Evolutionary conservation across 208 protist species (phyloP), one percentile per base, ranked within the genome.

Genomic region (Angomonas deanei): DNA sequence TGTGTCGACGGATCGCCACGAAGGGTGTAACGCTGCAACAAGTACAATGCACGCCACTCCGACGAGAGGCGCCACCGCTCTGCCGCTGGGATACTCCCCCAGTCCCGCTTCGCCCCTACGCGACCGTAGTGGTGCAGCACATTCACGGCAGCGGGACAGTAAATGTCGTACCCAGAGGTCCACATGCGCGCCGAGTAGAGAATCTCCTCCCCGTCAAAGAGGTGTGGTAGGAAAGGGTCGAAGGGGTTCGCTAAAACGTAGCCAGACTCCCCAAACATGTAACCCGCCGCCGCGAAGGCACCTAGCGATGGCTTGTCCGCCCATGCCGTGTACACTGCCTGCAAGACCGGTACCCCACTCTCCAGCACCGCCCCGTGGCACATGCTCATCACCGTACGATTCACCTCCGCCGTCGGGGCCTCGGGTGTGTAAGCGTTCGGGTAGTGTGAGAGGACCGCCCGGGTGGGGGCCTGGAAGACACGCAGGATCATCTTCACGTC

Each of bases 171-270:
- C 3, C 93, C 93, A 49, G 53, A 57, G 15, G 93, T 97, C 80
- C 81, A 97, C 39, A 96, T 34, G 5, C 93, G 84, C 38, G 68
- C 80, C 0, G 86, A 81, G 77, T 94, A 94, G 38, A 91, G 56
- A 24, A 88, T 89, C 66, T 97, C 92, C 67, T 98, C 95, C 4
- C 95, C 95, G 55, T 97, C 93, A 71, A 98, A 98, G 10, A 98
- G 53, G 70, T 94, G 94, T 6, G 80, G 80, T 46, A 98, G 76
- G 64, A 94, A 86, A 8, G 95, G 93, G 70, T 97, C 95, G 71
- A 97, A 97, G 1, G 93, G 95, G 8, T 86, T 84, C 34, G 93
- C 84, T 26, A 82, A 66, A 15, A 88, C 63, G 68, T 82, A 88
- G 71, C 78, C 72, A 11, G 80, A 76, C 57, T 91, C 78, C 2